A percentile compares a stretch with the other conserved stretches of the same genome.
phyloP scores from a whole-genome alignment of 805 yeast species.

The Jamesozyma gamospora region DNA sequence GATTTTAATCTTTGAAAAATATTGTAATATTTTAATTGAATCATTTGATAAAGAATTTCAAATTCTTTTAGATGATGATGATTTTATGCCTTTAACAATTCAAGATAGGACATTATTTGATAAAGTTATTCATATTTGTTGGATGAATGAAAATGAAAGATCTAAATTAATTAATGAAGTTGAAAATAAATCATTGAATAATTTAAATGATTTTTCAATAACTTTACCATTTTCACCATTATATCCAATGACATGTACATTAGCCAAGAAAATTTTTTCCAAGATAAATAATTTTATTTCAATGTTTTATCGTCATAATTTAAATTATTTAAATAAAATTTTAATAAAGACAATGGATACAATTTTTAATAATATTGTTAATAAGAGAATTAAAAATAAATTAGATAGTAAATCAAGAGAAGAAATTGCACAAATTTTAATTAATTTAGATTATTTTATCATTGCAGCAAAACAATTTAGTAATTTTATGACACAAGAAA shows the following conservation, averaged over 20 bases:
- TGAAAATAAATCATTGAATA: slow-evolving; percentile 1
- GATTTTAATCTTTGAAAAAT: slow-evolving; percentile 47
- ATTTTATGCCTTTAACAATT: slow-evolving; percentile 77
- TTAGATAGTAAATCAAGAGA: slow-evolving; percentile 72
- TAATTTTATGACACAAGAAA: slow-evolving; percentile 31
- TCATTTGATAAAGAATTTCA: slow-evolving; percentile 54
- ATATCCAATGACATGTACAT: slow-evolving; percentile 78
- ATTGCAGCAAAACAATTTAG: slow-evolving; percentile 62
- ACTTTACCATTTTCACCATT: slow-evolving; percentile 81
- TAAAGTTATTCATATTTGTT: slow-evolving; percentile 52
- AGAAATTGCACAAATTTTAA: slow-evolving; percentile 78
- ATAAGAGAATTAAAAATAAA: slow-evolving; percentile 50
- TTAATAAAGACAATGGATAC: slow-evolving; percentile 54
- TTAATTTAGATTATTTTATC: slow-evolving; percentile 79
- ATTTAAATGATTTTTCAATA: slow-evolving; percentile 39
- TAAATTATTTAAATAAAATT: slow-evolving; percentile 49
- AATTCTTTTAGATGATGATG: slow-evolving; percentile 61
- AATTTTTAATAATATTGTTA: slow-evolving; percentile 58
- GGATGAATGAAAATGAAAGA: slow-evolving; percentile 51
- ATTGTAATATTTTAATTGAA: slow-evolving; percentile 44
- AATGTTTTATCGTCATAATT: slow-evolving; percentile 53
- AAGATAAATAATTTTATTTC: slow-evolving; percentile 56
- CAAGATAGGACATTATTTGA: slow-evolving; percentile 50
- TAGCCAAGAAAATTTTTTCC: slow-evolving; percentile 53
- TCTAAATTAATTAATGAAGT: slow-evolving; percentile 7